Base-by-base conservation (phyloP, 306 rosid genomes). In the Castanea mollissima region DNA sequence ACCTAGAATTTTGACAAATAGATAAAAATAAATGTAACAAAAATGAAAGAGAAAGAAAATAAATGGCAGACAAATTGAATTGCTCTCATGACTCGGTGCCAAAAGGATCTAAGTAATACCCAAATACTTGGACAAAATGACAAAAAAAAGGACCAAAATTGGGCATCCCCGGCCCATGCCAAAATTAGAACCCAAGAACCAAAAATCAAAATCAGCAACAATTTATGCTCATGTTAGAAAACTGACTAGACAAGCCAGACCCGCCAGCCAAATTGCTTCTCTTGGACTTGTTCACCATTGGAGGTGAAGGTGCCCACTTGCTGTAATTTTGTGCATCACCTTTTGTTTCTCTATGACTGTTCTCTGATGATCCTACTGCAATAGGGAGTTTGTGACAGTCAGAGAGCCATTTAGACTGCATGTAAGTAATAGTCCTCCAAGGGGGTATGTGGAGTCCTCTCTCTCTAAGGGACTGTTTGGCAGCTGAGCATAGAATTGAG, bases 381-480 rank as follows among this genome's bases (percentile, higher is more conserved):
- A 1, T 13, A 25, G 51, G 19, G 56, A 64, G 77, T 80, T 73
- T 68, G n/a, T 52, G 73, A 69, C 62, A 56, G 18, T 52, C 71
- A 32, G 79, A 85, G 18, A 85, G 83, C 86, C 87, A 81, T 35
- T 86, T 79, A 59, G 82, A 79, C 74, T 77, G 72, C 89, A 93
- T 91, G 81, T 91, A 93, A 76, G 69, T 21, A 6, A 84, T 74
- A 18, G 90, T 90, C 77, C 98, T 91, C 97, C 98, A 93, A 51
- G 98, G 98, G 1, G 98, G 98, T 21, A 93, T 83, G 38, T 87
- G 91, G 49, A 93, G 90, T 16, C 98, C 97, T 55, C 74, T 91
- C 69, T 93, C 87, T 80, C 84, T 88, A 0, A 93, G 90, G 65
- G 93, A 93, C 55, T 88, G 91, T 69, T 91, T 88, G 73, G 94